Evolutionary conservation across 306 rosid genomes (phyloP).

Genomic region (Crataegus laevigata): DNA sequence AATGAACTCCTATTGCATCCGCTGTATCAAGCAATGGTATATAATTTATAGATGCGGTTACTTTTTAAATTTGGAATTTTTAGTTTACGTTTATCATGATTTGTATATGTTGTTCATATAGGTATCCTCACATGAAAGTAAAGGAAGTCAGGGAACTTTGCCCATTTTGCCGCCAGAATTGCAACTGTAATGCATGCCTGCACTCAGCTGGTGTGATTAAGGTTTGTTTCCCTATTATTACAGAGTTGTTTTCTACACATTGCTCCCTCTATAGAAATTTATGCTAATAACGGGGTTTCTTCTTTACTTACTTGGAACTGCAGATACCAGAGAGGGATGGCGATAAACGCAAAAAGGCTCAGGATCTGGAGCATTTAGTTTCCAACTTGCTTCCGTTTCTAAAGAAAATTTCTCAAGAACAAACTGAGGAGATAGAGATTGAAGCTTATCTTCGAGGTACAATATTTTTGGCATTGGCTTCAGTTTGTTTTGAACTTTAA

Average conservation of each 20-base stretch:
- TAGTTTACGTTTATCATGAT: conserved; percentile 8
- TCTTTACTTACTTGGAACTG: conserved; percentile 7
- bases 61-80: neutral
- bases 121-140: conserved; percentile 59
- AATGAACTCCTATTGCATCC: conserved; percentile 49
- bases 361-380: conserved; percentile 38
- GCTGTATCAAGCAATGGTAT: conserved; percentile 66
- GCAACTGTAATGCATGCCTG: conserved; percentile 84
- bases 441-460: conserved; percentile 67
- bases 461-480: conserved; percentile 21
- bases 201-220: conserved; percentile 47
- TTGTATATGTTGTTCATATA: conserved; percentile 18
- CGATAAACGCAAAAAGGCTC: conserved; percentile 34
- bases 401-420: conserved; percentile 56
- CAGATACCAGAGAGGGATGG: conserved; percentile 55
- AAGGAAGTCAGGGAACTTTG: conserved; percentile 46
- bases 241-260: neutral
- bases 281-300: neutral
- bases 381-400: conserved; percentile 43
- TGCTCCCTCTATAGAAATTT: neutral
- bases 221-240: conserved; percentile 33
- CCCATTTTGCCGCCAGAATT: conserved; percentile 59
- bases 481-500: conserved; percentile 9
- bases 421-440: conserved; percentile 47
- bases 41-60: neutral